phyloP scores from a whole-genome alignment of 441 rosid genomes.

The Populus hybrid region DNA sequence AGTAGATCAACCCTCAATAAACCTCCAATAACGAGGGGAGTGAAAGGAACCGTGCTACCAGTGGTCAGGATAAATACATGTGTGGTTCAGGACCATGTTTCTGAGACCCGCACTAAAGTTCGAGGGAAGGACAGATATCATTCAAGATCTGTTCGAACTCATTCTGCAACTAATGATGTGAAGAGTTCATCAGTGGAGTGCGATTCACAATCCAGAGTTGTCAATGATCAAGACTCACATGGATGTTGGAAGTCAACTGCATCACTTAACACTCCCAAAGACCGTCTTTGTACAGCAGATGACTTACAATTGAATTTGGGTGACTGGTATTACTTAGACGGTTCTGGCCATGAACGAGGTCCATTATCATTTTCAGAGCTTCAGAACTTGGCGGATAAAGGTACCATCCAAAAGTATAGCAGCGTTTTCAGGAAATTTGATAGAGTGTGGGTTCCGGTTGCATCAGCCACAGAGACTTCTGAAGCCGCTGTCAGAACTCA shows the following conservation, averaged over 20 bases:
- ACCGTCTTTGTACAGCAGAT: constrained; percentile 57
- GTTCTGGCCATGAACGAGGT: constrained; percentile 92
- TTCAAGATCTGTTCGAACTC: constrained; percentile 65
- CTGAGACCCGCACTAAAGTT: constrained; percentile 65
- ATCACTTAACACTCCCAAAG: constrained; percentile 56
- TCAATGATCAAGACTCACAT: constrained; percentile 43
- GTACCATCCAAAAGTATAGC: constrained; percentile 56
- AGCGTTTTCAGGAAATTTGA: constrained; percentile 92
- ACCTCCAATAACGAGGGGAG: constrained; percentile 56
- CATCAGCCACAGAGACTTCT: constrained; percentile 41
- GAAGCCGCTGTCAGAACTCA: constrained; percentile 37
- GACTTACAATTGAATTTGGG: constrained; percentile 90
- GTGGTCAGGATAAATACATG: constrained; percentile 97
- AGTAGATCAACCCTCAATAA: constrained; percentile 42
- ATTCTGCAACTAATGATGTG: constrained; percentile 57
- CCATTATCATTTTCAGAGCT: constrained; percentile 75
- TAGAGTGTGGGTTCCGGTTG: constrained; percentile 86
- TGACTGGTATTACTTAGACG: constrained; percentile 96
- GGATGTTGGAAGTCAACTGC: constrained; percentile 46
- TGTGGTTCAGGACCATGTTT: constrained; percentile 95
- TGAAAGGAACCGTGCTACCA: constrained; percentile 66
- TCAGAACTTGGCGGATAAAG: constrained; percentile 71
- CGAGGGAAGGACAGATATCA: constrained; percentile 69
- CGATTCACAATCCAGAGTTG: constrained; percentile 47
- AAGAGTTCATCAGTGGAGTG: constrained; percentile 65